Base-by-base conservation (phyloP, 1,284 basidiomycete species). In the Schizophyllum commune region DNA sequence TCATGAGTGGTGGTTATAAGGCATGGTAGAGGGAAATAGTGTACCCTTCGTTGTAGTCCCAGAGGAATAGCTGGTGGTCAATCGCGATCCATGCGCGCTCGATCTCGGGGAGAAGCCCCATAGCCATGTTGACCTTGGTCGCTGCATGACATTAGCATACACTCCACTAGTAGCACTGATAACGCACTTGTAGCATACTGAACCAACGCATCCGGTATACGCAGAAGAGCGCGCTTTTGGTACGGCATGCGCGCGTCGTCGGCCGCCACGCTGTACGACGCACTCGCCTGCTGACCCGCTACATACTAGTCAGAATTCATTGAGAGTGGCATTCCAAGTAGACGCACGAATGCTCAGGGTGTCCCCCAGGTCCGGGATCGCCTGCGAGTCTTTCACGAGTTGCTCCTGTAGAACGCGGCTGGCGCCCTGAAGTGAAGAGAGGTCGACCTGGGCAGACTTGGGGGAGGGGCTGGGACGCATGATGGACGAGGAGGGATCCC, bases 61-160 rank as follows among this genome's bases (percentile, higher is more conserved):
- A 99, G 32, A 99, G 78, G 70, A 97, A 94, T 52, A 99, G 80
- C 68, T 93, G 92, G 73, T 96, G 89, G 77, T 98, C 94, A 64
- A 98, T 90, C 9, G 93, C 89, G 67, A 98, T 92, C 94, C 96
- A 99, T 0, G 93, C 96, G 58, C 95, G 84, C 67, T 94, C 93
- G 65, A 99, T 93, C 68, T 96, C 92, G 33, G 95, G 89, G 70
- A 99, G 86, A 60, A 99, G 75, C 9, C 96, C 96, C 91, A 97
- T 95, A 67, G 83, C 81, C 20, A 86, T 83, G 13, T 82, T 82
- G 59, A 86, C 79, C 68, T 76, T 83, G 33, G 82, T 79, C 59
- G 77, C 86, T 89, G 66, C 20, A 59, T 58, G 47, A 60, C 22
- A 63, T 66, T 58, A 54, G 57, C 73, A 63, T 73, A 64, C 55